Evolutionary conservation across 2,329 filamentous ascomycete genomes (phyloP).

Genomic region (Zopfia rhizophila): DNA sequence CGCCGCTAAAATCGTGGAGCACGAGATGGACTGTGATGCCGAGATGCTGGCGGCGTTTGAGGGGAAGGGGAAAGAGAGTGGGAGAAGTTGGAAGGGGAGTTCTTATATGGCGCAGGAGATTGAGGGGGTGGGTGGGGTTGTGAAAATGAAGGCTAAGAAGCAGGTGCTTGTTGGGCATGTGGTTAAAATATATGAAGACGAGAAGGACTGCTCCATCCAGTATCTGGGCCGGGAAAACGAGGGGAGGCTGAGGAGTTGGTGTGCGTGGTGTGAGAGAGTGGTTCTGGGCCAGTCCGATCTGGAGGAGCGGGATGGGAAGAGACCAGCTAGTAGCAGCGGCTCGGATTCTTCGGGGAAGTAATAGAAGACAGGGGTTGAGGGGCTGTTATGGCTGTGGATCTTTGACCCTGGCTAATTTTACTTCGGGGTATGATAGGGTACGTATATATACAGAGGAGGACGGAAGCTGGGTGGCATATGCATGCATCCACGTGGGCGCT

Average conservation of each 20-base stretch:
- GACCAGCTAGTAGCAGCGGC: conserved; percentile 14
- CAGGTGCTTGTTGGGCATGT: conserved; percentile 83
- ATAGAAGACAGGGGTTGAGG: not conserved
- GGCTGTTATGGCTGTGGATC: too few species aligned
- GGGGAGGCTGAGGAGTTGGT: conserved; percentile 81
- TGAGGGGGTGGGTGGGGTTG: conserved; percentile 85
- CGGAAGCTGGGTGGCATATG: too few species aligned
- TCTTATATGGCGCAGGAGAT: conserved; percentile 90
- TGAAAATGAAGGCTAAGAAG: conserved; percentile 89
- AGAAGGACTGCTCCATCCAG: conserved; percentile 55
- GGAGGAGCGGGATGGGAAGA: conserved; percentile 24
- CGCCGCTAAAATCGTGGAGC: conserved; percentile 79
- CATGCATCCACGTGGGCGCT: too few species aligned
- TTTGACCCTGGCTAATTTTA: too few species aligned
- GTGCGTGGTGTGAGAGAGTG: conserved; percentile 87
- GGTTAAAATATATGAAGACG: conserved; percentile 83
- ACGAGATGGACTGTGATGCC: conserved; percentile 87
- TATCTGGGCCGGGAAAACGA: conserved; percentile 77
- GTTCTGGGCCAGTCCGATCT: conserved; percentile 68
- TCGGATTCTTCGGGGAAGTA: too few species aligned
- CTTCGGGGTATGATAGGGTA: too few species aligned
- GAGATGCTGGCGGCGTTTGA: conserved; percentile 69
- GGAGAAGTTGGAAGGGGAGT: conserved; percentile 65
- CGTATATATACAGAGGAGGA: too few species aligned
- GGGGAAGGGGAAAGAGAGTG: conserved; percentile 46